A percentile compares a stretch with the other conserved stretches of the same genome.
These are phyloP conservation scores for Colletotrichum zoysiae DNA, from an alignment of 2,329 filamentous ascomycete genomes.

Conservation along the genomic window DNA sequence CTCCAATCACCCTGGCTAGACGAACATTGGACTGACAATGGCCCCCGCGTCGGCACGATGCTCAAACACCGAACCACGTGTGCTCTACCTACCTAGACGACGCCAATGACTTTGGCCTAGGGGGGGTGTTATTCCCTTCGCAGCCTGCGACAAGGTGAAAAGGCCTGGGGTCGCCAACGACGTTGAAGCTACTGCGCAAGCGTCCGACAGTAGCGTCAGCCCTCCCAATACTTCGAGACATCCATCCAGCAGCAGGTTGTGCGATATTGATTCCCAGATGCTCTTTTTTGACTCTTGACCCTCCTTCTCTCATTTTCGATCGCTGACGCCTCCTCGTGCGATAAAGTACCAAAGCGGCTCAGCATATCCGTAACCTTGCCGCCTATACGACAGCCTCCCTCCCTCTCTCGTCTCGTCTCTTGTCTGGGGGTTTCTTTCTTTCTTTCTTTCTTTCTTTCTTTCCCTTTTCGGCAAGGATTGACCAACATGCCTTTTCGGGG, in stretches of 20 bases:
- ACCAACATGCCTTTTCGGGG: conserved; percentile 14
- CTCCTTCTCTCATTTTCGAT: not conserved
- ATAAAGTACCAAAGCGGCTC: not conserved
- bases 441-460: not conserved
- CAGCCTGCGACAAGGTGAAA: conserved; percentile 5
- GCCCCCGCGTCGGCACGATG: conserved; percentile 5
- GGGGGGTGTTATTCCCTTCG: conserved; percentile 16
- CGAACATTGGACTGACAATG: not conserved
- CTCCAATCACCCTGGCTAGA: not conserved
- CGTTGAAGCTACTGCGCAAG: conserved; percentile 39
- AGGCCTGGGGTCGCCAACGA: conserved; percentile 23
- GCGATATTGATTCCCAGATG: conserved; percentile 21
- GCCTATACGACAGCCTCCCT: not conserved
- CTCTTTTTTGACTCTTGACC: conserved; percentile 2
- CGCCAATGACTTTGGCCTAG: conserved; percentile 9
- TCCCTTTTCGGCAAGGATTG: not conserved
- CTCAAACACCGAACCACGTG: conserved; percentile 10
- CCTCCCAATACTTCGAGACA: conserved; percentile 39
- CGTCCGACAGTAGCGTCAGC: conserved; percentile 40
- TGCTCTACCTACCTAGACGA: not conserved
- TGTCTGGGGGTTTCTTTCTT: not conserved
- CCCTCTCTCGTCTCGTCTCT: too few relatives aligned
- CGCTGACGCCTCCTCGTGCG: conserved; percentile 3
- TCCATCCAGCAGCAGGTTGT: conserved; percentile 18
- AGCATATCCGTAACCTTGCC: not conserved